phyloP scores from a whole-genome alignment of 768 basidiomycete species.

The Amanita subjunquillea region DNA sequence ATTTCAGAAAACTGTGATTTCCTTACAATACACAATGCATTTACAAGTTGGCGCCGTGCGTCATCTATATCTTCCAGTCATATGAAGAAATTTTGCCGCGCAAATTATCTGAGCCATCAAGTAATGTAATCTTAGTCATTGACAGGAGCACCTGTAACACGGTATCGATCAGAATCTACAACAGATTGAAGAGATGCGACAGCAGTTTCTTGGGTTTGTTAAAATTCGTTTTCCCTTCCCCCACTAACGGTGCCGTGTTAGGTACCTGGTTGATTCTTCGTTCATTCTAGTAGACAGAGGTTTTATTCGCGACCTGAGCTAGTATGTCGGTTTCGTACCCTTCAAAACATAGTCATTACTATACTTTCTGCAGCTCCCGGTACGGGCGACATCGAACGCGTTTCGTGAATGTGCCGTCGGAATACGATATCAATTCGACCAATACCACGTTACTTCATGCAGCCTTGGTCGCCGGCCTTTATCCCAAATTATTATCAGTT shows the following conservation, averaged over 20 bases:
- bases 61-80: slow-evolving; percentile 44
- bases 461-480: slow-evolving; percentile 77
- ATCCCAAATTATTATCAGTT: slow-evolving; percentile 80
- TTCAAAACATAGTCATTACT: slow-evolving; percentile 7
- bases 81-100: slow-evolving; percentile 69
- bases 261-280: slow-evolving; percentile 81
- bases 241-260: slow-evolving; percentile 15
- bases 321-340: slow-evolving; percentile 27
- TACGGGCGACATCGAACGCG: slow-evolving; percentile 66
- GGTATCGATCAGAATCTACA: slow-evolving; percentile 60
- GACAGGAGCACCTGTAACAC: background rate
- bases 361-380: slow-evolving; percentile 40
- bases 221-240: background rate
- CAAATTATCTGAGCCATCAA: slow-evolving; percentile 78
- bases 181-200: slow-evolving; percentile 93
- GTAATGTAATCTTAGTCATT: slow-evolving; percentile 19
- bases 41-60: slow-evolving; percentile 76
- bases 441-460: slow-evolving; percentile 66
- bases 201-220: slow-evolving; percentile 69
- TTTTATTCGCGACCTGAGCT: slow-evolving; percentile 61
- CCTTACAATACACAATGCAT: slow-evolving; percentile 85
- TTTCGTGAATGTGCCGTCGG: slow-evolving; percentile 66
- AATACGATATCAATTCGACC: slow-evolving; percentile 57
- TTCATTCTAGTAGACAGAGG: slow-evolving; percentile 64
- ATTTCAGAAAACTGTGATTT: slow-evolving; percentile 86